Evolutionary conservation across 2,329 filamentous ascomycete species (phyloP).

Genomic region (Xylariomycetidae sp.): DNA sequence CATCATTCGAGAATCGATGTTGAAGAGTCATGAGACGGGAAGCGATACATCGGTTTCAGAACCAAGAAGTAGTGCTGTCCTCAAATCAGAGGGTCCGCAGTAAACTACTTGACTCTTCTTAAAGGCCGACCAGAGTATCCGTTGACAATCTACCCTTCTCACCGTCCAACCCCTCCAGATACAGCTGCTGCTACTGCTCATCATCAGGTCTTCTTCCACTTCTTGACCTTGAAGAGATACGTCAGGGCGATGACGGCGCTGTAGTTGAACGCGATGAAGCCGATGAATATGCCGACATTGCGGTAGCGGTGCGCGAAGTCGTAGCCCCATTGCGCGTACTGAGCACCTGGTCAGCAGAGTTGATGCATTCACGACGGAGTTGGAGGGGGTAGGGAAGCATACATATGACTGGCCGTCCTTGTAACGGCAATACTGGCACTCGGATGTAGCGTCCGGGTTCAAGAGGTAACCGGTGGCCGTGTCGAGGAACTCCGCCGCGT

Average conservation of each 20-base stretch:
- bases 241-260: conserved; percentile 7
- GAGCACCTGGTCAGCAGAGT: background rate
- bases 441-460: conserved; percentile 1
- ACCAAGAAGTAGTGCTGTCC: too few relatives aligned
- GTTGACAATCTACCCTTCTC: too few relatives aligned
- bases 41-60: too few relatives aligned
- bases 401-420: conserved; percentile 15
- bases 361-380: background rate
- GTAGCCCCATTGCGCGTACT: conserved; percentile 6
- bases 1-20: too few relatives aligned
- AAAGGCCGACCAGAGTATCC: too few relatives aligned
- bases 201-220: too few relatives aligned
- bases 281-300: conserved; percentile 10
- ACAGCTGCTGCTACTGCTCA: too few relatives aligned
- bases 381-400: conserved; percentile 2
- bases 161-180: too few relatives aligned
- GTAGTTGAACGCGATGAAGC: conserved; percentile 13
- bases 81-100: too few relatives aligned
- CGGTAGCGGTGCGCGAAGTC: conserved; percentile 8
- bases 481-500: conserved; percentile 6
- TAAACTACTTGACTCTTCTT: too few relatives aligned
- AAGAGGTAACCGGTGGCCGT: conserved; percentile 6
- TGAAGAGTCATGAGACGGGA: too few relatives aligned
- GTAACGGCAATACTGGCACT: conserved; percentile 8
- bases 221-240: conserved; percentile 7